Conservation (phyloP, 2,329 filamentous ascomycete species). For the Parascedosporium putredinis region DNA sequence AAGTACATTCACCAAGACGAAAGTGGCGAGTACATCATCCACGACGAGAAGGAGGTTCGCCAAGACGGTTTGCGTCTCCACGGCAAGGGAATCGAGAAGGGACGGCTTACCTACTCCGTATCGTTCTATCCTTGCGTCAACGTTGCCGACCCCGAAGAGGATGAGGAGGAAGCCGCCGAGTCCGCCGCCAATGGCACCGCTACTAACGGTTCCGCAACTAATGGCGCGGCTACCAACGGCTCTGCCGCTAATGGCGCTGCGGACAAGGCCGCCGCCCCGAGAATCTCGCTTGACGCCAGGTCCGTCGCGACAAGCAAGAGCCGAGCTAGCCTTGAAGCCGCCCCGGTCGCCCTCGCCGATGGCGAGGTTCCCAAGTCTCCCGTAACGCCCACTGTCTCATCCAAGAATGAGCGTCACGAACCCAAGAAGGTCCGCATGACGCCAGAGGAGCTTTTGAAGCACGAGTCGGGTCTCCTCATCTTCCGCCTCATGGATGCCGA, state of each 20-base stretch:
- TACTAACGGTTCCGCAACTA: slow-evolving; percentile 16
- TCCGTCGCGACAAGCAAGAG: slow-evolving; percentile 1
- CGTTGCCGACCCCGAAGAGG: slow-evolving; percentile 77
- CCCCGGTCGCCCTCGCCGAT: neutral
- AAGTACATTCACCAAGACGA: slow-evolving; percentile 74
- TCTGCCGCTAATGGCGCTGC: slow-evolving; percentile 7
- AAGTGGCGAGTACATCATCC: slow-evolving; percentile 67
- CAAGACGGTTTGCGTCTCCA: slow-evolving; percentile 64
- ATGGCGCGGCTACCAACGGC: slow-evolving; percentile 9
- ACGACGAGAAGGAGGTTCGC: slow-evolving; percentile 63
- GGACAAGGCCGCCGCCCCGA: slow-evolving; percentile 5
- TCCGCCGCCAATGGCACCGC: slow-evolving; percentile 27
- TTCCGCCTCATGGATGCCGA: slow-evolving; percentile 91
- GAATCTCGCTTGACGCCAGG: neutral
- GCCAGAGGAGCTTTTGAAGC: slow-evolving; percentile 68
- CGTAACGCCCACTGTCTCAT: slow-evolving; percentile 31
- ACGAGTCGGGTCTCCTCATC: slow-evolving; percentile 86
- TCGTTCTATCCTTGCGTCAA: slow-evolving; percentile 87
- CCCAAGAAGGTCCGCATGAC: slow-evolving; percentile 69
- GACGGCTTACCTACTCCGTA: slow-evolving; percentile 68
- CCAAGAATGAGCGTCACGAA: slow-evolving; percentile 32
- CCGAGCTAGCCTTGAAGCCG: slow-evolving; percentile 2
- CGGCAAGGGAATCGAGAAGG: slow-evolving; percentile 65
- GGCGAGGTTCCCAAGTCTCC: slow-evolving; percentile 26
- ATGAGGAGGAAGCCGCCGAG: slow-evolving; percentile 41